Evolutionary conservation across 2,329 filamentous ascomycete species (phyloP).

Genomic region (Amylocarpus encephaloides): DNA sequence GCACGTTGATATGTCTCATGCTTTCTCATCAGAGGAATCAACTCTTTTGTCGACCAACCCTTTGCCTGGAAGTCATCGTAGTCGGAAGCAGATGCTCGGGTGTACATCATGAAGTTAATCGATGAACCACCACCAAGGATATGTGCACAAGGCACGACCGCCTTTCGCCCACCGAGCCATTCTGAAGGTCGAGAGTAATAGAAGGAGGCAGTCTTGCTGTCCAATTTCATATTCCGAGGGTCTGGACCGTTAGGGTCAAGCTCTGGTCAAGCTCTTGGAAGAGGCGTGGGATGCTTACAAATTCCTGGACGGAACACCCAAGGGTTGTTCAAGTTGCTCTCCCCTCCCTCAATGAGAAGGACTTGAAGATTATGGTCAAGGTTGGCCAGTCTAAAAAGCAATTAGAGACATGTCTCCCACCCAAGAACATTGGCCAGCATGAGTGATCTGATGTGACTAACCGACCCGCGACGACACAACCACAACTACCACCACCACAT

Average conservation of each 20-base stretch:
- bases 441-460: conserved; percentile 6
- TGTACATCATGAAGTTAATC: conserved; percentile 54
- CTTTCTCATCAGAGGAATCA: conserved; percentile 50
- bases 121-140: conserved; percentile 58
- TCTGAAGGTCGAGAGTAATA: conserved; percentile 54
- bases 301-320: conserved; percentile 46
- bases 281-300: conserved; percentile 40
- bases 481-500: conserved; percentile 43
- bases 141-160: conserved; percentile 38
- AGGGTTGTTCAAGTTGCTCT: conserved; percentile 46
- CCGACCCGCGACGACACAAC: conserved; percentile 44
- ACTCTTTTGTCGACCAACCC: conserved; percentile 47
- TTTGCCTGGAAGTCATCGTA: conserved; percentile 49
- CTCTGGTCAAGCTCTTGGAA: too few species aligned
- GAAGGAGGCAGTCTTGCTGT: conserved; percentile 57
- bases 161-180: conserved; percentile 56
- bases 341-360: conserved; percentile 48
- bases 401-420: neutral
- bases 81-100: conserved; percentile 39
- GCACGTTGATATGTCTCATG: conserved; percentile 49
- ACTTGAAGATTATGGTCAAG: conserved; percentile 40
- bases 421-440: neutral
- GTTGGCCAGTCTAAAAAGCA: conserved; percentile 40
- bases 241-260: conserved; percentile 20
- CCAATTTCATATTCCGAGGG: conserved; percentile 30